Base-by-base conservation (phyloP, 768 basidiomycete species). In the Wakefieldia striispora region DNA sequence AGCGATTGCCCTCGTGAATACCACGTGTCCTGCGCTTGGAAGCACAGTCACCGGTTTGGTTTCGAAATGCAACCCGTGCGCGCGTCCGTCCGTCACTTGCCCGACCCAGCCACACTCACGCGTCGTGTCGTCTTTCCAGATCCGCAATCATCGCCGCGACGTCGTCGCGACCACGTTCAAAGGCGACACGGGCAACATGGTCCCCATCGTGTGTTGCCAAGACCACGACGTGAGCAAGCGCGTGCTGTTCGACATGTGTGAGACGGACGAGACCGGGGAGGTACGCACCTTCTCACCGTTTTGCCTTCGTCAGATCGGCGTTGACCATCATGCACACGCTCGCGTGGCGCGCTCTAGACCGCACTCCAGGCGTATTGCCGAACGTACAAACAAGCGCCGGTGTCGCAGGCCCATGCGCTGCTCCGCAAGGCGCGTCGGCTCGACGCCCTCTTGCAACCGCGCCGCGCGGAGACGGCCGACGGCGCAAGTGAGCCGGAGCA, bases 1-100 rank as follows among this genome's bases (percentile, higher is more conserved):
- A 79, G 72, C 36, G 92, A 93, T 59, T 97, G 97, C 64, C 67
- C 71, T 14, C 80, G 77, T 44, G 83, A 88, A 56, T 93, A 86
- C 65, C 97, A 99, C 65, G 76, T 85, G 8, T 85, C 91, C 0
- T 99, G 97, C 66, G 97, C 92, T 17, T 97, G 91, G 90, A 79
- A 76, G 45, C 74, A 83, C 35, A 87, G 87, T 0, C 82, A 87
- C 71, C 86, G 76, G 56, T 94, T 98, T 57, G 94, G 91, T 24
- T 97, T 99, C 67, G 95, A 98, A 71, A 81, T 98, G 35, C 86
- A 87, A 59, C 79, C 86, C 31, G 92, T 88, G 56, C 62, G 86
- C 70, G 5, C 1, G 34, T 24, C 24, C 29, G n/a, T n/a, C 20
- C 34, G 16, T 13, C 26, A 20, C 9, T 37, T 36, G 33, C 16